A percentile compares a stretch with the other conserved stretches of the same genome.
These are phyloP conservation scores for Russula abietina DNA, from an alignment of 768 basidiomycete species.

Conservation along the genomic window DNA sequence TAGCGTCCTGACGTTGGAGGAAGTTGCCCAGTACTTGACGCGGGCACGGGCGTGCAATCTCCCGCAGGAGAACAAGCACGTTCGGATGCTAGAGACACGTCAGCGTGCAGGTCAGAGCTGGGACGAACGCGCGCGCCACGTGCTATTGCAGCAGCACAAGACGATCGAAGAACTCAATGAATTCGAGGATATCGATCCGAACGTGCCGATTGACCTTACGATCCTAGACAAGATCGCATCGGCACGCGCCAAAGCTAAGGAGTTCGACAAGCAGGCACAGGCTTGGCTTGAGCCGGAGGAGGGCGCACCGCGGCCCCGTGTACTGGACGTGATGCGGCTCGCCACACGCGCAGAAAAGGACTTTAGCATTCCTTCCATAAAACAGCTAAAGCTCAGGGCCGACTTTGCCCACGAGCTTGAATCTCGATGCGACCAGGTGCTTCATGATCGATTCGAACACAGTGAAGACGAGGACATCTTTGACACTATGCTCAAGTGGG, in stretches of 20 bases:
- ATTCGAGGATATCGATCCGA: constrained; percentile 57
- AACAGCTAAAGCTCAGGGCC: constrained; percentile 60
- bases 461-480: constrained; percentile 60
- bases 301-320: constrained; percentile 51
- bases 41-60: constrained; percentile 69
- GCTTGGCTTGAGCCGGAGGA: constrained; percentile 59
- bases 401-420: constrained; percentile 78
- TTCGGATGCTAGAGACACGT: constrained; percentile 58
- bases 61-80: constrained; percentile 54
- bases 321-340: constrained; percentile 63
- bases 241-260: constrained; percentile 62
- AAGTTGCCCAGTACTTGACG: constrained; percentile 64
- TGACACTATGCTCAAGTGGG: constrained; percentile 68
- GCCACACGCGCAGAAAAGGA: constrained; percentile 70
- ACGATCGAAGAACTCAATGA: constrained; percentile 73
- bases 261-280: constrained; percentile 74
- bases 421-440: constrained; percentile 63
- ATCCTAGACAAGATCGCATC: constrained; percentile 61
- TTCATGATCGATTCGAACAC: constrained; percentile 55
- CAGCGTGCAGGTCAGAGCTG: constrained; percentile 67
- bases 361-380: constrained; percentile 61
- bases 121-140: constrained; percentile 61
- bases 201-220: constrained; percentile 63
- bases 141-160: constrained; percentile 65
- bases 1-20: constrained; percentile 59